Base-by-base conservation (phyloP, 495 filamentous ascomycete genomes). In the Hypoxylon perforatum region DNA sequence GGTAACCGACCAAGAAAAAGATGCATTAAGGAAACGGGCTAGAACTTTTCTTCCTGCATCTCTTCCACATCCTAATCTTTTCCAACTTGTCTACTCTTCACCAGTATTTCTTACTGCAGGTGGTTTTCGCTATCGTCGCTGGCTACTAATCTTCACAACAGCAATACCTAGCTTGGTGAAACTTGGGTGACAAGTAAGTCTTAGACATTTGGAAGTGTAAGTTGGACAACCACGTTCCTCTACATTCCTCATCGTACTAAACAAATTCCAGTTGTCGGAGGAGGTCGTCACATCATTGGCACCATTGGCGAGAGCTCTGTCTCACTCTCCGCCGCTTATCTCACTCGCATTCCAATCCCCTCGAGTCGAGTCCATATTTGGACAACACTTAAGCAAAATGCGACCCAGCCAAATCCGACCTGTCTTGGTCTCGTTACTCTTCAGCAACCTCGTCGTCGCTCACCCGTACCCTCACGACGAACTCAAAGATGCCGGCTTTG, bases 401-500 rank as follows among this genome's bases (percentile, higher is more conserved):
- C 72, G 66, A 59, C 52, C 36, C 21, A 56, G 19, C 49, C 60
- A 53, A 25, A 41, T 21, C 30, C 56, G 46, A 60, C 49, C 55
- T 10, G 28, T 58, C 22, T 44, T 73, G 35, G 53, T 76, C 25
- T 49, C 70, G 23, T 65, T 71, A 28, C 52, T 78, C 51, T 66
- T 76, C 52, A 48, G 63, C 21, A 57, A 77, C 12, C 77, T 79
- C 61, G 73, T 77, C 52, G 65, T 70, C 28, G 79, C 83, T 15
- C 53, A 72, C 25, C 80, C 82, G 0, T 82, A 74, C 53, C 79
- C 77, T 21, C 73, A 68, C 33, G 76, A 77, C 49, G 71, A 74
- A 48, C 51, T 77, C 15, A 64, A 71, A 67, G 70, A 73, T 15
- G 46, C 61, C 19, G 81, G 77, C 61, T 82, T 73, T 51, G 73